Base-by-base conservation (phyloP, 2,329 filamentous ascomycete species). In the Dendryphion nanum region DNA sequence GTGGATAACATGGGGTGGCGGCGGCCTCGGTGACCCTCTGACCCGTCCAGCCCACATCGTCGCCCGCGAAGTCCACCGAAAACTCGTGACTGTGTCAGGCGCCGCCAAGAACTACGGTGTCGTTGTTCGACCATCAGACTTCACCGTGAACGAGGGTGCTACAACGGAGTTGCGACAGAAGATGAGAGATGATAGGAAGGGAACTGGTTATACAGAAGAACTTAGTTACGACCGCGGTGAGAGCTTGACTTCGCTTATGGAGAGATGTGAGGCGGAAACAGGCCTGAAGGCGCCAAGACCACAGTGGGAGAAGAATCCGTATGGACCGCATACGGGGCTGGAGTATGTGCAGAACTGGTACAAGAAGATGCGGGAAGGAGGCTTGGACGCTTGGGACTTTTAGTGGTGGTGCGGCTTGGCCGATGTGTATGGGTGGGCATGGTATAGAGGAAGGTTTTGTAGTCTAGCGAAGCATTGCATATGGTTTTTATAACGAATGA, bases 1-100 rank as follows among this genome's bases (percentile, higher is more conserved):
- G 54, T 75, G 68, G 68, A 64, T 73, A 19, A 75, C 73, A 4
- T 75, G 71, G 72, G 71, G 72, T 31, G 72, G 70, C 18, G 72
- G 71, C 16, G 71, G 72, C 2, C 63, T 75, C 10, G 73, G 72
- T 20, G 71, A 75, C 49, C 67, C 71, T 0, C 54, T 75, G 5
- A 67, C 64, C 0, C 63, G 72, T 1, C 68, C 72, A 0, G 58
- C 67, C 0, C 55, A 64, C 18, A 66, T 63, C 28, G 72, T 76
- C 7, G 70, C 71, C 2, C 50, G 67, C 7, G 73, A 76, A 48
- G 69, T 73, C 1, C 68, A 68, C 34, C 66, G 68, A 20, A 64
- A 64, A 26, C 62, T 74, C 15, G 70, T 75, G 13, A 71, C 67
- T 0, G 14, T 68, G 1, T 51, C 66, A 5, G 72, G 72, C 4